Evolutionary conservation across 2,329 filamentous ascomycete species (phyloP), one percentile per base, ranked within the genome.

Genomic region (Fusarium humuli): DNA sequence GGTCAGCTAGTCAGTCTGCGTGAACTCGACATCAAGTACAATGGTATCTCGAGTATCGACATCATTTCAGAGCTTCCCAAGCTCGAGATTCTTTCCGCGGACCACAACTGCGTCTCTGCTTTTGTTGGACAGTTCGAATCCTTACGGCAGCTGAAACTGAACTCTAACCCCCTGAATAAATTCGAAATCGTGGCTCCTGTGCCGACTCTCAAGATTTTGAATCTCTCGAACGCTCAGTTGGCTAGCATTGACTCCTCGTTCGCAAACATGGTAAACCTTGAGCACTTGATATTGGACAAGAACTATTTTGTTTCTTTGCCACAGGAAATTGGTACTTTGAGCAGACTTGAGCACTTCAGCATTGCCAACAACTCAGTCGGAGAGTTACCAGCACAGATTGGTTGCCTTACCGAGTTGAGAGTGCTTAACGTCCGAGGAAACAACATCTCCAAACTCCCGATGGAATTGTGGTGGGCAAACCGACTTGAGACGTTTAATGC

Each of bases 291-390:
- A 20, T 85, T 99, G 57, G 95, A 98, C 81, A 94, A 93, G 78
- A 99, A 99, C 76, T 97, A 98, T 78, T 97, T 99, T 74, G 94
- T 96, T 1, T 95, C 93, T 1, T 83, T 99, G 25, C 96, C 95
- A 0, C 87, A 89, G 57, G 91, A 97, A 66, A 92, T 99, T 64
- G 94, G 95, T 18, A 92, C 91, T 68, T 83, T 99, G 46, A 89
- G 88, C 69, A 92, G 90, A 72, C 84, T 99, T 30, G 94, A 98
- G 77, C 91, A 97, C 79, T 91, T 99, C 77, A 98, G 94, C 80
- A 94, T 98, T 70, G 94, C 94, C 41, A 93, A 95, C 79, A 99
- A 99, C 77, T 91, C 92, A 0, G 86, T 99, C 6, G 92, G 91
- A 65, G 90, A 93, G 71, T 83, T 99, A 30, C 96, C 96, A 6